phyloP scores from a whole-genome alignment of 345 rosid species.

The Ceriops tagal region DNA sequence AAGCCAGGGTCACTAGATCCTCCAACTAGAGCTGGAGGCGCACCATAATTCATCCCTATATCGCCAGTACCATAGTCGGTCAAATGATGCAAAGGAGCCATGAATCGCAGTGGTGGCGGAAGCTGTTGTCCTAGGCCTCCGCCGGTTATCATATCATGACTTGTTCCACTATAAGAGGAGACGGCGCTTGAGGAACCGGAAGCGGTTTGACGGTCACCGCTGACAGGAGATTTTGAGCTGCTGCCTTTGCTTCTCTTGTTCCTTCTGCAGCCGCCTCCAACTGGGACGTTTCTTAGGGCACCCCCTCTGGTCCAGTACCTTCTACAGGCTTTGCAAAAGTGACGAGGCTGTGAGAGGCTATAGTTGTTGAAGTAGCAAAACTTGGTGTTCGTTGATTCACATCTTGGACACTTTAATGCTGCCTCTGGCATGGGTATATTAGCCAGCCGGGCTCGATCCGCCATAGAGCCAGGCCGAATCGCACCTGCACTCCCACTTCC shows the following conservation, averaged over 20 bases:
- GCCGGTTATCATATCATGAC: conserved; percentile 30
- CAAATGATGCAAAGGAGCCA: conserved; percentile 53
- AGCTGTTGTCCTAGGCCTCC: conserved; percentile 41
- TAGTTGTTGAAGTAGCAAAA: conserved; percentile 5
- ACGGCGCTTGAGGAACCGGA: background rate
- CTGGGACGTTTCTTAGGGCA: conserved; percentile 4
- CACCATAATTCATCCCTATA: conserved; percentile 44
- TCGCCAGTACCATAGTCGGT: conserved; percentile 34
- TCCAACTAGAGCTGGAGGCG: conserved; percentile 33
- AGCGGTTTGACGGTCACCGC: background rate
- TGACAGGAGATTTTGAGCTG: conserved; percentile 3
- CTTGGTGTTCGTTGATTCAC: conserved; percentile 1
- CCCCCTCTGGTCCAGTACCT: conserved; percentile 9
- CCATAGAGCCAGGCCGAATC: conserved; percentile 51
- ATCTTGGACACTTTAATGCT: conserved; percentile 4
- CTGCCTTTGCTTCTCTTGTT: conserved; percentile 6
- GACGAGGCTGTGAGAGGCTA: conserved; percentile 4
- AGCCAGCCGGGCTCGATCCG: background rate
- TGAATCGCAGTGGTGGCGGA: conserved; percentile 41
- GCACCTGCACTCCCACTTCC: conserved; percentile 52
- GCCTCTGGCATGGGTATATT: background rate
- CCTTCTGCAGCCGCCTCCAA: conserved; percentile 4
- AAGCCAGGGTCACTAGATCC: conserved; percentile 39
- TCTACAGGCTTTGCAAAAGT: conserved; percentile 5
- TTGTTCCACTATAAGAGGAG: conserved; percentile 18